Evolutionary conservation across 345 rosid species (phyloP).

Genomic region (Schrenkiella parvula): DNA sequence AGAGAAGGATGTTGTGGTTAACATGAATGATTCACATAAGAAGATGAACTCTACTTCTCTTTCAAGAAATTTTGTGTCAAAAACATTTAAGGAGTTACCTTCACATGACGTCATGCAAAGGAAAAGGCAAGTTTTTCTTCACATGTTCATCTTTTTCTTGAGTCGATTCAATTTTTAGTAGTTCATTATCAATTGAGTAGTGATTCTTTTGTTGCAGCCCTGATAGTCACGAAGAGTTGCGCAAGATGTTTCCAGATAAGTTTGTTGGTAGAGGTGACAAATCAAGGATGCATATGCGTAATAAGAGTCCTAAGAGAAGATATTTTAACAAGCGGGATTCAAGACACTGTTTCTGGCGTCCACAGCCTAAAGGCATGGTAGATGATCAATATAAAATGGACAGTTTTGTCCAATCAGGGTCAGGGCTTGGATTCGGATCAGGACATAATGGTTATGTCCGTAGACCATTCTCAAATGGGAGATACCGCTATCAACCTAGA

Average conservation of each 20-base stretch:
- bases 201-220: constrained; percentile 35
- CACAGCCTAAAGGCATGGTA: constrained; percentile 31
- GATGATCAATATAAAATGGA: constrained; percentile 31
- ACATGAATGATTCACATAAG: constrained; percentile 13
- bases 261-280: constrained; percentile 38
- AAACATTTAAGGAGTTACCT: constrained; percentile 20
- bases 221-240: constrained; percentile 27
- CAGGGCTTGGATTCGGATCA: constrained; percentile 20
- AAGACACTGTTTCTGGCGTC: constrained; percentile 29
- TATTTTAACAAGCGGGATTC: constrained; percentile 25
- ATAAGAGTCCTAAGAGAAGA: constrained; percentile 38
- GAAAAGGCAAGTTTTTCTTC: constrained; percentile 37
- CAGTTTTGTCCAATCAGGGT: constrained; percentile 25
- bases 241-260: constrained; percentile 23
- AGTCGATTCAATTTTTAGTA: neutral
- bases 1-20: constrained; percentile 29
- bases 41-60: constrained; percentile 29
- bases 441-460: constrained; percentile 33
- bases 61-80: neutral
- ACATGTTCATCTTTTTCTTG: neutral
- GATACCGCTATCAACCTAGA: constrained; percentile 38
- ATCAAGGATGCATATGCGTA: constrained; percentile 18
- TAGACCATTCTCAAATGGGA: constrained; percentile 35
- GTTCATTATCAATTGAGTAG: neutral
- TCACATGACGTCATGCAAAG: constrained; percentile 29